Evolutionary conservation across 805 yeast genomes (phyloP).

Genomic region (Candida palmyrensis): DNA sequence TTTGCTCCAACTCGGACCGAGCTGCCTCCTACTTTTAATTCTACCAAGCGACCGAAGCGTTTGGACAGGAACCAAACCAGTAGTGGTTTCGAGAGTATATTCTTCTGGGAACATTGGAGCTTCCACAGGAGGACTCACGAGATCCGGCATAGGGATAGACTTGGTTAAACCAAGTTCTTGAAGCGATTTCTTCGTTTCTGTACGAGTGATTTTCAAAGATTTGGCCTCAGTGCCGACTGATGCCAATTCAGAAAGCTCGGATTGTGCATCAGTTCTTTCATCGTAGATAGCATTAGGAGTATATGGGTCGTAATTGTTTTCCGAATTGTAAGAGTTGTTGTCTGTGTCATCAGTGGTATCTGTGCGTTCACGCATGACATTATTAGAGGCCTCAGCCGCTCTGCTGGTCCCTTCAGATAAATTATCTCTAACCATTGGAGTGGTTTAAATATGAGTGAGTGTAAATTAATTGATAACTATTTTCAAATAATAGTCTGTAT

Average conservation of each 20-base stretch:
- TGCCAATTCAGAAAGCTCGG: constrained; percentile 27
- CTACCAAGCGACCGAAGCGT: constrained; percentile 70
- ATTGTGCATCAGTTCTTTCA: constrained; percentile 39
- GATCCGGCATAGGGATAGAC: constrained; percentile 50
- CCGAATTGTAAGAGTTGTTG: constrained; percentile 2
- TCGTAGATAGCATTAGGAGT: constrained; percentile 3
- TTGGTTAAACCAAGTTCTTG: constrained; percentile 56
- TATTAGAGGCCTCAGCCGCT: no score
- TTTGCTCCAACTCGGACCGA: no score
- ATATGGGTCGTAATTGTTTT: constrained; percentile 1
- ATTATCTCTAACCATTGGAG: no score
- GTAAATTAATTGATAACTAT: no score
- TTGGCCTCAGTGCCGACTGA: constrained; percentile 1
- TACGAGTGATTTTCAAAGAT: constrained; percentile 41
- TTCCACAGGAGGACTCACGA: constrained; percentile 40
- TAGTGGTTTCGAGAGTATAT: constrained; percentile 79
- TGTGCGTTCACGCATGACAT: no score
- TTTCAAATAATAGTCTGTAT: no score
- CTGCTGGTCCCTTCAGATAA: no score
- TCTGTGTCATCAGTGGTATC: constrained; percentile 2
- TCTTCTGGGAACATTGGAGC: constrained; percentile 89
- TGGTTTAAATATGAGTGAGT: no score
- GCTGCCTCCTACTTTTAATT: constrained; percentile 17
- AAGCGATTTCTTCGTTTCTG: constrained; percentile 73
- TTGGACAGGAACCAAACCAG: constrained; percentile 81